Conservation (phyloP, 2,329 filamentous ascomycete species). For the Monosporascus sp. region DNA sequence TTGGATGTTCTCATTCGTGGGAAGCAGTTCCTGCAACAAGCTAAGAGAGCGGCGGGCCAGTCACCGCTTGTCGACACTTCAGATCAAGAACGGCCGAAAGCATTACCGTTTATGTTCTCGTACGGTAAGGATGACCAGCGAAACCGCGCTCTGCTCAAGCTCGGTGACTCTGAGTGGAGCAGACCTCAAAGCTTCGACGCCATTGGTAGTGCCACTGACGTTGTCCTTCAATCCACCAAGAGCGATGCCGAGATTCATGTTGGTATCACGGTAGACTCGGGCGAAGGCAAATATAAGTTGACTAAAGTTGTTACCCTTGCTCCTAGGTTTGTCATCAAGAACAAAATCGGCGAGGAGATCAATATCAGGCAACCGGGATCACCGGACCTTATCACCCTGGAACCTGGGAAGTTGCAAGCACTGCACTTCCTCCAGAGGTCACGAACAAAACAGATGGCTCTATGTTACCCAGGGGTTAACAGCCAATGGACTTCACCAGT, state of each 20-base stretch:
- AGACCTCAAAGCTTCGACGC: slow-evolving; percentile 97
- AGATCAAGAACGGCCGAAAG: slow-evolving; percentile 58
- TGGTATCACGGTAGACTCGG: slow-evolving; percentile 81
- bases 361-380: slow-evolving; percentile 89
- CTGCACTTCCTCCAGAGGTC: slow-evolving; percentile 85
- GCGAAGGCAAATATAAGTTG: slow-evolving; percentile 96
- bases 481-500: slow-evolving; percentile 98
- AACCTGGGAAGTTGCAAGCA: slow-evolving; percentile 73
- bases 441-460: slow-evolving; percentile 78
- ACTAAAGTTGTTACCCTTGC: slow-evolving; percentile 92
- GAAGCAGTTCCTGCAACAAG: slow-evolving; percentile 81
- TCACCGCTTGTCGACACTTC: slow-evolving; percentile 48
- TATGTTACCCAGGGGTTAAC: slow-evolving; percentile 90
- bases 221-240: slow-evolving; percentile 69
- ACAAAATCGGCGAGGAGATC: slow-evolving; percentile 83
- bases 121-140: slow-evolving; percentile 83
- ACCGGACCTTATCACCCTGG: slow-evolving; percentile 73
- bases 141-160: slow-evolving; percentile 81
- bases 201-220: slow-evolving; percentile 86
- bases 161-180: slow-evolving; percentile 91
- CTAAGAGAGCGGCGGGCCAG: slow-evolving; percentile 79
- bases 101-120: slow-evolving; percentile 93
- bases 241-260: slow-evolving; percentile 80
- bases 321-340: slow-evolving; percentile 89
- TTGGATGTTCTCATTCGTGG: slow-evolving; percentile 81